phyloP scores from a whole-genome alignment of 495 filamentous ascomycete genomes.

The Podospora conica region DNA sequence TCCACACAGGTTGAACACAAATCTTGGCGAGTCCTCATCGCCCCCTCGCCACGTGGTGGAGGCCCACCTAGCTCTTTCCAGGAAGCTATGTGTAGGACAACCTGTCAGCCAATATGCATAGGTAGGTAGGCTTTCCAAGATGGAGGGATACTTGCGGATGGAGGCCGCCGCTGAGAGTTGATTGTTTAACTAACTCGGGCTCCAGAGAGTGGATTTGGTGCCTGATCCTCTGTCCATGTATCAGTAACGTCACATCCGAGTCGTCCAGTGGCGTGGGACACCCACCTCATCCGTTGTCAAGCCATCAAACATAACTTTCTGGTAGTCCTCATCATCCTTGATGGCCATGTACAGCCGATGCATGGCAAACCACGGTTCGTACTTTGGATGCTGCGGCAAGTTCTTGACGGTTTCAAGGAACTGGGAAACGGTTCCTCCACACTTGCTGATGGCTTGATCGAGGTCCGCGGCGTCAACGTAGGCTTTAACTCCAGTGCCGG shows the following conservation, averaged over 20 bases:
- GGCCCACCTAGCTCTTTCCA: neutral
- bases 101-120: neutral
- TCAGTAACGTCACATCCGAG: too few relatives aligned
- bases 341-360: neutral
- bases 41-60: neutral
- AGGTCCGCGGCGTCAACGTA: conserved; percentile 6
- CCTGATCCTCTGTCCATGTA: conserved; percentile 7
- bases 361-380: conserved; percentile 4
- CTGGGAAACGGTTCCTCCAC: conserved; percentile 10
- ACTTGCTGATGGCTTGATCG: neutral
- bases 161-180: conserved; percentile 18
- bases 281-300: conserved; percentile 30
- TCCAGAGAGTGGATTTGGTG: conserved; percentile 13
- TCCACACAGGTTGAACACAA: conserved; percentile 22
- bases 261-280: neutral
- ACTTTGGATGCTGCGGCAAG: neutral
- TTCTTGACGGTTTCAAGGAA: conserved; percentile 16
- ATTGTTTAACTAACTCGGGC: conserved; percentile 3
- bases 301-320: conserved; percentile 20
- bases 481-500: neutral
- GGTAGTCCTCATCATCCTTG: conserved; percentile 28
- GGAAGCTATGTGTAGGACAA: neutral
- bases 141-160: conserved; percentile 12
- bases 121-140: too few relatives aligned
- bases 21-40: conserved; percentile 13